Conservation (phyloP, 306 rosid genomes). For the Clitoria ternatea region DNA sequence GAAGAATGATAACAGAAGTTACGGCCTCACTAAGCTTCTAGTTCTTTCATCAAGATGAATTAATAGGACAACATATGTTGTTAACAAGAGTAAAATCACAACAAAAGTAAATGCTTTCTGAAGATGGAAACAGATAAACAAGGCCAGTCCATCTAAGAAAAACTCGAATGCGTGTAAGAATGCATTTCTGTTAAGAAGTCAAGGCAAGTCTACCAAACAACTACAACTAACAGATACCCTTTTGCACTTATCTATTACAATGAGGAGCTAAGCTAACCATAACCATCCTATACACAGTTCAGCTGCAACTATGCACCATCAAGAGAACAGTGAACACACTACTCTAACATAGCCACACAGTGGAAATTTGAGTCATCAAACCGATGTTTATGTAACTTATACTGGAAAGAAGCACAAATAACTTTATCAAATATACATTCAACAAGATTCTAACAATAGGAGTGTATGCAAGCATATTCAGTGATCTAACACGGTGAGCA, state of each 20-base stretch:
- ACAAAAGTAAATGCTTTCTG: neutral
- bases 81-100: neutral
- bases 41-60: neutral
- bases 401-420: constrained; percentile 20
- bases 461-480: constrained; percentile 23
- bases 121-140: constrained; percentile 1
- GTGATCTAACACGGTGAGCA: constrained; percentile 14
- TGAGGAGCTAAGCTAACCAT: constrained; percentile 5
- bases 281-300: neutral
- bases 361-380: constrained; percentile 22
- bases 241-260: constrained; percentile 8
- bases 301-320: neutral
- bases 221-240: constrained; percentile 6
- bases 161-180: neutral
- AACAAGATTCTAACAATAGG: constrained; percentile 27
- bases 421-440: constrained; percentile 28
- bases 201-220: neutral
- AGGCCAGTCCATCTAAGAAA: neutral
- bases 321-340: neutral
- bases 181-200: constrained; percentile 1
- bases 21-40: neutral
- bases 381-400: constrained; percentile 24
- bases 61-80: neutral
- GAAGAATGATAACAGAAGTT: neutral
- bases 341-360: neutral